Evolutionary conservation across 164 flowering plant genomes (phyloP).

Genomic region (Saururus chinensis): DNA sequence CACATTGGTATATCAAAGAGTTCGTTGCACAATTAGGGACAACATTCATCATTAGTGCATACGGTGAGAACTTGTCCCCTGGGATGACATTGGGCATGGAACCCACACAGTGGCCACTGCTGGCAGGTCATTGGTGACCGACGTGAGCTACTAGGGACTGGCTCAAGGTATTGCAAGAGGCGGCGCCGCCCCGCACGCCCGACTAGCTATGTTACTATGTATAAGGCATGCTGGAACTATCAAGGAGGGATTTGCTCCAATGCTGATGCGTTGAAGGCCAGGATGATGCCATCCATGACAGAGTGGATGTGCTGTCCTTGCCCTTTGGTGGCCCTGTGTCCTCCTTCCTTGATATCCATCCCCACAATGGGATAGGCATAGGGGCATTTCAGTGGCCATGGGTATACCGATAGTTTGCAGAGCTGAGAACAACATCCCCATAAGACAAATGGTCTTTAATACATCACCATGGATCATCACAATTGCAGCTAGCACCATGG

Average conservation of each 20-base stretch:
- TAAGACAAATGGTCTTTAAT: slow-evolving; percentile 22
- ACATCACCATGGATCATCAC: slow-evolving; percentile 55
- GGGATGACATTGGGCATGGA: slow-evolving; percentile 18
- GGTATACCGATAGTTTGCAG: slow-evolving; percentile 39
- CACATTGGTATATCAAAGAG: slow-evolving; percentile 19
- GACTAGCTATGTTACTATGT: slow-evolving; percentile 21
- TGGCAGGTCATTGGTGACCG: slow-evolving; percentile 12
- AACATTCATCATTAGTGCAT: not conserved
- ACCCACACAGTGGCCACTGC: slow-evolving; percentile 20
- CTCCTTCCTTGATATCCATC: slow-evolving; percentile 7
- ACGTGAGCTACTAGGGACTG: slow-evolving; percentile 13
- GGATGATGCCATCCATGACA: slow-evolving; percentile 22
- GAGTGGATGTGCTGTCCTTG: slow-evolving; percentile 21
- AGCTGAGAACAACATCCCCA: slow-evolving; percentile 45
- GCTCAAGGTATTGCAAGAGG: slow-evolving; percentile 15
- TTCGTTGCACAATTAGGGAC: not conserved
- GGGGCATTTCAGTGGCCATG: slow-evolving; percentile 40
- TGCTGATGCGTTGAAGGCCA: slow-evolving; percentile 19
- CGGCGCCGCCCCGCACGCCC: slow-evolving; percentile 16
- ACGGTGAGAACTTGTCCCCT: slow-evolving; percentile 10
- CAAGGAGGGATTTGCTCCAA: slow-evolving; percentile 5
- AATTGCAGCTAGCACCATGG: slow-evolving; percentile 60
- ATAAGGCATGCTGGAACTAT: slow-evolving; percentile 16
- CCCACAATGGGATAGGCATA: slow-evolving; percentile 25
- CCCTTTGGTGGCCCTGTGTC: slow-evolving; percentile 12